Evolutionary conservation across 371 early-diverging fungal species (phyloP).

Genomic region (Mucor ambiguus): DNA sequence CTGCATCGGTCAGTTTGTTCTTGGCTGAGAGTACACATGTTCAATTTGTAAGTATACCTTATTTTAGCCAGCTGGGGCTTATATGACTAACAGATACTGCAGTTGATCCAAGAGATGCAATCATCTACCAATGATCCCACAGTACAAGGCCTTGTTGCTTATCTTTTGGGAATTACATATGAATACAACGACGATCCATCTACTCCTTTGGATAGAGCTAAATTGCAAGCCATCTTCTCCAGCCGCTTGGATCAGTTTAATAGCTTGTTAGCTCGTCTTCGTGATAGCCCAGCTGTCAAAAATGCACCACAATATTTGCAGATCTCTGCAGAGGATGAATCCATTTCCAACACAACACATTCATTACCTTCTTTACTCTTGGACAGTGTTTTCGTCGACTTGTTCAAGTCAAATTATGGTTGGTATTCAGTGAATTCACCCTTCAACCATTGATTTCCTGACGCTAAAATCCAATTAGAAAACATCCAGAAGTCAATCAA

Average conservation of each 20-base stretch:
- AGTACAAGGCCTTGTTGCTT: slow-evolving; percentile 90
- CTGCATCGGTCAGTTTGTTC: slow-evolving; percentile 76
- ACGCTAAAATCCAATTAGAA: slow-evolving; percentile 21
- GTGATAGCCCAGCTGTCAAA: slow-evolving; percentile 82
- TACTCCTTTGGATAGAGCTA: slow-evolving; percentile 69
- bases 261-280: slow-evolving; percentile 79
- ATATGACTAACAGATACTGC: neutral
- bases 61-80: neutral
- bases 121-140: slow-evolving; percentile 80
- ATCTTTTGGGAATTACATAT: slow-evolving; percentile 82
- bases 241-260: slow-evolving; percentile 88
- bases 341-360: slow-evolving; percentile 46
- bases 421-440: neutral
- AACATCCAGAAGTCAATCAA: slow-evolving; percentile 44
- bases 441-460: neutral
- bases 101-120: slow-evolving; percentile 88
- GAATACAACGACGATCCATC: slow-evolving; percentile 85
- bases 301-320: slow-evolving; percentile 66
- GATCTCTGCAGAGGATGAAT: slow-evolving; percentile 54
- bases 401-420: slow-evolving; percentile 82
- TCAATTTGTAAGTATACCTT: slow-evolving; percentile 73
- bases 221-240: slow-evolving; percentile 79
- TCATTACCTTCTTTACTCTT: slow-evolving; percentile 65
- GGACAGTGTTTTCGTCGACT: slow-evolving; percentile 81
- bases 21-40: slow-evolving; percentile 88